A percentile compares a stretch with the other conserved stretches of the same genome.
Conservation (phyloP, 768 basidiomycete genomes). For the Tephrocybe rancida region DNA sequence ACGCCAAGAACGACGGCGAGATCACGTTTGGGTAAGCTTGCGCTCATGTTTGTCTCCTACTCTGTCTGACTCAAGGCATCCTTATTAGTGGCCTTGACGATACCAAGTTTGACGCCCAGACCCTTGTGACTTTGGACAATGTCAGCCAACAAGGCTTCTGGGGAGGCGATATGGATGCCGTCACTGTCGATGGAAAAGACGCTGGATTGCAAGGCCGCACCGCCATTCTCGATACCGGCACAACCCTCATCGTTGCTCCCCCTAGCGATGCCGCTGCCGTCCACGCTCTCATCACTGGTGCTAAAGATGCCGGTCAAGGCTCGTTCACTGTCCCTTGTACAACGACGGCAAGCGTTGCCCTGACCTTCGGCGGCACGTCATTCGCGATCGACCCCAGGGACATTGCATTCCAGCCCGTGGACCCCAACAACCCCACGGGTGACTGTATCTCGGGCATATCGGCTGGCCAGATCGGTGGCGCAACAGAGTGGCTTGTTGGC, state of each 20-base stretch:
- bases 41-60: background rate
- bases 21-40: conserved; percentile 68
- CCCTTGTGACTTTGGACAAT: conserved; percentile 62
- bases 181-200: conserved; percentile 59
- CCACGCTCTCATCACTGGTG: conserved; percentile 44
- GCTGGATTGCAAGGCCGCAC: conserved; percentile 60
- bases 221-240: conserved; percentile 71
- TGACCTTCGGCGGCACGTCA: conserved; percentile 47
- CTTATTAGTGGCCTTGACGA: conserved; percentile 55
- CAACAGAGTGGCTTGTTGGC: conserved; percentile 73
- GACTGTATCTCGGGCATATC: conserved; percentile 75
- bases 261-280: conserved; percentile 38
- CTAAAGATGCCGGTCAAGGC: conserved; percentile 45
- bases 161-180: conserved; percentile 66
- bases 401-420: conserved; percentile 55
- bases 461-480: conserved; percentile 59
- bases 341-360: conserved; percentile 40
- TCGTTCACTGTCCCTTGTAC: conserved; percentile 56
- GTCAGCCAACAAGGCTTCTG: conserved; percentile 76
- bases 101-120: conserved; percentile 63
- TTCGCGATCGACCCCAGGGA: conserved; percentile 69
- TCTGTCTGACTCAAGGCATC: background rate
- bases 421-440: conserved; percentile 55
- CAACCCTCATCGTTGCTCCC: conserved; percentile 54
- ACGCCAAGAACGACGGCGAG: conserved; percentile 74